Evolutionary conservation across 2,329 filamentous ascomycete genomes (phyloP).

Genomic region (Talaromyces sp.): DNA sequence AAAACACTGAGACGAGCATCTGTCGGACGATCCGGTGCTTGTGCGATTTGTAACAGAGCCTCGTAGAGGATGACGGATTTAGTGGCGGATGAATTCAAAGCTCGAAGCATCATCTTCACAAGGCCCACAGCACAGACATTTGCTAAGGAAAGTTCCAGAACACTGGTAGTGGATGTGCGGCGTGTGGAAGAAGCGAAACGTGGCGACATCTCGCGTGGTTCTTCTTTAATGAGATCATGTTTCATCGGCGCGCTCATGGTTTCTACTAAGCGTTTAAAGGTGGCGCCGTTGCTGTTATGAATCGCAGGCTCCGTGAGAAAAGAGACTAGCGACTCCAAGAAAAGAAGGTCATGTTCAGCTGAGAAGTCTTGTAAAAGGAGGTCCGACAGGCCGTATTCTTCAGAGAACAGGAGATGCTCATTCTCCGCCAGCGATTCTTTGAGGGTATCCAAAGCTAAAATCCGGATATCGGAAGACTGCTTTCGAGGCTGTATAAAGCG

Average conservation of each 20-base stretch:
- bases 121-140: slow-evolving; percentile 73
- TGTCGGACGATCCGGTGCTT: slow-evolving; percentile 61
- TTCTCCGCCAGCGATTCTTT: slow-evolving; percentile 42
- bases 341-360: slow-evolving; percentile 41
- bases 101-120: slow-evolving; percentile 74
- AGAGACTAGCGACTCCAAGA: slow-evolving; percentile 43
- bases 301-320: slow-evolving; percentile 41
- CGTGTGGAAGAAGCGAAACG: slow-evolving; percentile 29
- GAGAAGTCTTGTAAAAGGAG: slow-evolving; percentile 39
- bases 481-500: slow-evolving; percentile 42
- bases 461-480: slow-evolving; percentile 44
- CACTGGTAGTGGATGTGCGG: slow-evolving; percentile 33
- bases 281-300: slow-evolving; percentile 31
- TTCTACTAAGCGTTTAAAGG: slow-evolving; percentile 37
- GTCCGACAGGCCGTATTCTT: slow-evolving; percentile 36
- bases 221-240: slow-evolving; percentile 35
- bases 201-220: slow-evolving; percentile 44
- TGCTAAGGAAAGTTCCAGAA: slow-evolving; percentile 37
- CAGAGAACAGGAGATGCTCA: slow-evolving; percentile 34
- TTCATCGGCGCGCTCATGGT: slow-evolving; percentile 41
- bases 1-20: slow-evolving; percentile 74
- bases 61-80: slow-evolving; percentile 68
- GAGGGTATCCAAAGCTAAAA: slow-evolving; percentile 41
- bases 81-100: slow-evolving; percentile 65
- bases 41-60: slow-evolving; percentile 65